phyloP scores from a whole-genome alignment of 192 early-diverging fungal genomes.

The Phlyctochytrium bullatum region DNA sequence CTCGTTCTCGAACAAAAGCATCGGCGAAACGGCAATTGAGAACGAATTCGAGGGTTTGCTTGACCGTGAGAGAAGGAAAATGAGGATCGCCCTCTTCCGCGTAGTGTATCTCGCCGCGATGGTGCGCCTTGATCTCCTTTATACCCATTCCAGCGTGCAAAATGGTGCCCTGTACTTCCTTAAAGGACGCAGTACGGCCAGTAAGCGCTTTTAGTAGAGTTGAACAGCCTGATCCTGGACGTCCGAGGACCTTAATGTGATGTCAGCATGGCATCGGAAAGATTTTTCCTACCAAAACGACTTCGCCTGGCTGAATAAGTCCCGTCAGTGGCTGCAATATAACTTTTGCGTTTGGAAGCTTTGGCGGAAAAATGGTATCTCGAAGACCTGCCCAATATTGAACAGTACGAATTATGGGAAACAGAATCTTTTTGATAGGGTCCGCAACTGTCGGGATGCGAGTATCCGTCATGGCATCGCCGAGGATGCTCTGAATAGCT shows the following conservation, averaged over 20 bases:
- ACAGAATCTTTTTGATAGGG: neutral
- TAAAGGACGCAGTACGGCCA: slow-evolving; percentile 53
- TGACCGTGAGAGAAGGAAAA: slow-evolving; percentile 72
- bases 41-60: slow-evolving; percentile 75
- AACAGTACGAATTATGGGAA: slow-evolving; percentile 6
- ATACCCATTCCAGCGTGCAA: slow-evolving; percentile 67
- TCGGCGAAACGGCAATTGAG: slow-evolving; percentile 61
- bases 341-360: slow-evolving; percentile 8
- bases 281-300: slow-evolving; percentile 40
- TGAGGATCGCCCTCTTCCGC: slow-evolving; percentile 81
- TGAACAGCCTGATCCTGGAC: slow-evolving; percentile 69
- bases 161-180: slow-evolving; percentile 50
- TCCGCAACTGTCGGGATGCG: slow-evolving; percentile 16
- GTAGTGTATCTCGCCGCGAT: slow-evolving; percentile 75
- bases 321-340: slow-evolving; percentile 65
- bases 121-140: slow-evolving; percentile 54
- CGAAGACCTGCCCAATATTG: slow-evolving; percentile 5
- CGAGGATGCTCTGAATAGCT: slow-evolving; percentile 10
- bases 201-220: slow-evolving; percentile 62
- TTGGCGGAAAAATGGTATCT: slow-evolving; percentile 15
- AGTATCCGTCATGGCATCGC: slow-evolving; percentile 9
- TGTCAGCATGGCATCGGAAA: too few species aligned
- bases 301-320: slow-evolving; percentile 68
- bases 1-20: slow-evolving; percentile 47
- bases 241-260: too few species aligned